A percentile compares a stretch with the other conserved stretches of the same genome.
Evolutionary conservation across 2,329 filamentous ascomycete genomes (phyloP).

Genomic region (Penicillium italicum): DNA sequence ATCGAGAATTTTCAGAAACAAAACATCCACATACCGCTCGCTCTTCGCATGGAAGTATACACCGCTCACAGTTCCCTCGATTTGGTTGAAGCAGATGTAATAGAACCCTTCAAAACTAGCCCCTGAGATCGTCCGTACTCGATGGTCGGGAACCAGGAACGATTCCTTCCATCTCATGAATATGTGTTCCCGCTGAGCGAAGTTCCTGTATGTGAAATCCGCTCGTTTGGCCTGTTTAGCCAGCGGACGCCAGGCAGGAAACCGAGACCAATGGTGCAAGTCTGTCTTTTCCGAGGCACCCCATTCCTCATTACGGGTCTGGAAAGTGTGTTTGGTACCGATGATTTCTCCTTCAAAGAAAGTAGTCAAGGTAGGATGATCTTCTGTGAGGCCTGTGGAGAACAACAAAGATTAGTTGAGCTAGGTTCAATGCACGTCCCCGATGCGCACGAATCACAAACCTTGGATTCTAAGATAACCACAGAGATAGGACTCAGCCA

Average conservation of each 20-base stretch:
- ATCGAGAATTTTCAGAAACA: not conserved
- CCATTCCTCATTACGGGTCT: constrained; percentile 85
- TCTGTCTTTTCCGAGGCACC: constrained; percentile 89
- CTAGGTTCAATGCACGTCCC: not conserved
- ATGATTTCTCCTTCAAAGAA: constrained; percentile 99
- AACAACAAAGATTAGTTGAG: constrained; percentile 9
- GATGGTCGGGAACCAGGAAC: constrained; percentile 92
- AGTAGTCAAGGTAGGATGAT: constrained; percentile 95
- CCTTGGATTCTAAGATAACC: constrained; percentile 96
- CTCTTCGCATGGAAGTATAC: constrained; percentile 99
- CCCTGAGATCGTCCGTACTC: constrained; percentile 83
- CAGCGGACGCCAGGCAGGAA: constrained; percentile 78
- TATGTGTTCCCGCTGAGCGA: constrained; percentile 77
- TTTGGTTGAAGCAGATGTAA: constrained; percentile 97
- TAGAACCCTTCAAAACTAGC: constrained; percentile 99
- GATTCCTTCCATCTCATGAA: constrained; percentile 99
- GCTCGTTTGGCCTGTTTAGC: constrained; percentile 58
- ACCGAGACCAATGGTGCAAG: constrained; percentile 87
- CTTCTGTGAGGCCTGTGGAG: constrained; percentile 75
- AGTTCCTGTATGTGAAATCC: constrained; percentile 62
- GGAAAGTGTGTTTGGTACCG: constrained; percentile 89
- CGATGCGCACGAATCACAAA: constrained; percentile 35
- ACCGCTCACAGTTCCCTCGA: constrained; percentile 78
- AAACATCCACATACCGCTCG: constrained; percentile 71
- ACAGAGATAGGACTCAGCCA: constrained; percentile 89